Evolutionary conservation across 345 rosid species (phyloP).

Genomic region (Gossypium turneri): DNA sequence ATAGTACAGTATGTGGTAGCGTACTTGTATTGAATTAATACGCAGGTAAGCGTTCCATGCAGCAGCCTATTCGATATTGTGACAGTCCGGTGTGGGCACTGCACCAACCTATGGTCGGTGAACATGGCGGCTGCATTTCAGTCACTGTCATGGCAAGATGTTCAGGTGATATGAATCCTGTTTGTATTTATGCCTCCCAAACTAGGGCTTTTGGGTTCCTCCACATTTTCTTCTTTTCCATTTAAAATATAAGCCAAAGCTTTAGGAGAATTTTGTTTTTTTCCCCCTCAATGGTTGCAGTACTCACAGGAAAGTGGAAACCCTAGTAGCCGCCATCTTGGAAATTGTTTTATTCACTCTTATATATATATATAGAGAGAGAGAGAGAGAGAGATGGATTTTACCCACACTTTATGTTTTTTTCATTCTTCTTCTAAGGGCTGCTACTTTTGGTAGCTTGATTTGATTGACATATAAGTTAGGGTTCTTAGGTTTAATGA

Average conservation of each 20-base stretch:
- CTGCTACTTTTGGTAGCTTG: slow-evolving; percentile 19
- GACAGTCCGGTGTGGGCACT: slow-evolving; percentile 97
- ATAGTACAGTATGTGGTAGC: not conserved
- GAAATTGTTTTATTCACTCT: slow-evolving; percentile 26
- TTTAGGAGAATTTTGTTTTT: slow-evolving; percentile 33
- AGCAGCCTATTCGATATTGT: slow-evolving; percentile 78
- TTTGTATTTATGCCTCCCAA: slow-evolving; percentile 28
- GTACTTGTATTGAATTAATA: not conserved
- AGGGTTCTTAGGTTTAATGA: slow-evolving; percentile 42
- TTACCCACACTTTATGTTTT: not conserved
- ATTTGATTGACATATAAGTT: slow-evolving; percentile 45
- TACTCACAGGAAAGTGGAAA: slow-evolving; percentile 7
- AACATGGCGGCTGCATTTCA: slow-evolving; percentile 95
- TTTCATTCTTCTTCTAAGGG: not conserved
- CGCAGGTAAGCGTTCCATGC: slow-evolving; percentile 97
- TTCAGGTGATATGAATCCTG: slow-evolving; percentile 42
- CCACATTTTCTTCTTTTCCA: slow-evolving; percentile 8
- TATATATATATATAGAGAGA: not conserved
- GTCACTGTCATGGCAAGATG: slow-evolving; percentile 71
- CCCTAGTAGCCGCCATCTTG: slow-evolving; percentile 33
- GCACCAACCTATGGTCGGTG: slow-evolving; percentile 92
- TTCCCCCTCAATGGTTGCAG: slow-evolving; percentile 4
- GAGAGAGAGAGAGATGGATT: too few species aligned
- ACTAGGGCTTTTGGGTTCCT: slow-evolving; percentile 29
- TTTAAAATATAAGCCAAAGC: slow-evolving; percentile 28